phyloP scores from a whole-genome alignment of 768 basidiomycete species.

The Pleurotus sapidus region DNA sequence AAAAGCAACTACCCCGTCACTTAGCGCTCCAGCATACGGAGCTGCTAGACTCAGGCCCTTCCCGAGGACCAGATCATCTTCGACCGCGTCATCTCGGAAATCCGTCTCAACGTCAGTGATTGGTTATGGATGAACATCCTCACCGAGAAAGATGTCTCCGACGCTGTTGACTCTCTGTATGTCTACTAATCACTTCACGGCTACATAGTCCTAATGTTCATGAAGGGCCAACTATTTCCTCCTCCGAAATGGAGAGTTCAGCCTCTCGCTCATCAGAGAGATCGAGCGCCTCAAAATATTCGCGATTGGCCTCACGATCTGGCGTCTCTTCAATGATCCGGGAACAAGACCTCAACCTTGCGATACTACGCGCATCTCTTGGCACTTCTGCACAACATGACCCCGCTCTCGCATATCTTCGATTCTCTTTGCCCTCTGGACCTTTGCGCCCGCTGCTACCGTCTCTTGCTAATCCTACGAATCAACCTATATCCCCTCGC shows the following conservation, averaged over 20 bases:
- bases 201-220: background rate
- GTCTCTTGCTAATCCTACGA: conserved; percentile 45
- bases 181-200: conserved; percentile 21
- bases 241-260: conserved; percentile 85
- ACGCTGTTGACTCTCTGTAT: conserved; percentile 82
- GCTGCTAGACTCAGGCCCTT: conserved; percentile 62
- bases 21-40: conserved; percentile 64
- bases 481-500: conserved; percentile 27
- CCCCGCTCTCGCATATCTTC: conserved; percentile 66
- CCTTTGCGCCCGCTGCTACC: conserved; percentile 81
- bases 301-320: conserved; percentile 67
- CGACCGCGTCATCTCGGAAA: conserved; percentile 69
- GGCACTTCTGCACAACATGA: conserved; percentile 90
- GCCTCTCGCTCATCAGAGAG: conserved; percentile 79
- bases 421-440: conserved; percentile 77
- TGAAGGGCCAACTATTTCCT: conserved; percentile 84
- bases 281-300: conserved; percentile 81
- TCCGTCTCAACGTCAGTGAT: conserved; percentile 82
- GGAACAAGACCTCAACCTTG: conserved; percentile 87
- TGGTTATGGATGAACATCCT: conserved; percentile 93
- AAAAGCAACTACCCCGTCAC: conserved; percentile 69
- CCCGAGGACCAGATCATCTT: conserved; percentile 78
- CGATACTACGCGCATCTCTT: conserved; percentile 81
- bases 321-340: conserved; percentile 75
- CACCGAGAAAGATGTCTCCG: conserved; percentile 78